Evolutionary conservation across 768 basidiomycete species (phyloP).

Genomic region (Boletus huronensis): DNA sequence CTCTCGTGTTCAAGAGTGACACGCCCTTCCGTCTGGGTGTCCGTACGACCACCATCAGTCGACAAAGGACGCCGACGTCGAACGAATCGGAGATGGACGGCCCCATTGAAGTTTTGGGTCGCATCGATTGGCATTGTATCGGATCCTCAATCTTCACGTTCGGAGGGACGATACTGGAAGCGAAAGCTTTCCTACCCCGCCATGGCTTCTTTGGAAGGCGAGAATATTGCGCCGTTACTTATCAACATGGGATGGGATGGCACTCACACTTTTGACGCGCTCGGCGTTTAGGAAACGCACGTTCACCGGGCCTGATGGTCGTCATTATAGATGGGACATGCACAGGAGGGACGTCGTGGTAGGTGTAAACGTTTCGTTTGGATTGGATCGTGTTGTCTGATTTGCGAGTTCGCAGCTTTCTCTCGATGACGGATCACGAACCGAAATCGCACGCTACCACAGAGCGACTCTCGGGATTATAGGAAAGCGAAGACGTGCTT

Average conservation of each 20-base stretch:
- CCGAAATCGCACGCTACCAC: constrained; percentile 21
- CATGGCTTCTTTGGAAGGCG: constrained; percentile 19
- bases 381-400: background rate
- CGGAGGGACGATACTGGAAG: constrained; percentile 23
- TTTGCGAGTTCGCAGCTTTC: constrained; percentile 11
- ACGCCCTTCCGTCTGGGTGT: constrained; percentile 22
- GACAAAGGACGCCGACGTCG: constrained; percentile 2
- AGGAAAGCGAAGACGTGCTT: constrained; percentile 18
- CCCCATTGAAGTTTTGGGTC: constrained; percentile 27
- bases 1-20: constrained; percentile 24
- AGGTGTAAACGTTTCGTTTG: background rate
- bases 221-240: background rate
- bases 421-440: constrained; percentile 12
- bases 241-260: background rate
- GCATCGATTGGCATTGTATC: constrained; percentile 33
- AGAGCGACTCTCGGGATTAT: constrained; percentile 24
- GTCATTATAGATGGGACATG: constrained; percentile 33
- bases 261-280: background rate
- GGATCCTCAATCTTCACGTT: constrained; percentile 30
- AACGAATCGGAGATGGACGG: constrained; percentile 7
- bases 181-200: constrained; percentile 22
- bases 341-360: constrained; percentile 9
- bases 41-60: constrained; percentile 20
- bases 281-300: constrained; percentile 17
- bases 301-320: constrained; percentile 33